Evolutionary conservation across 345 rosid genomes (phyloP).

Genomic region (Lumnitzera racemosa): DNA sequence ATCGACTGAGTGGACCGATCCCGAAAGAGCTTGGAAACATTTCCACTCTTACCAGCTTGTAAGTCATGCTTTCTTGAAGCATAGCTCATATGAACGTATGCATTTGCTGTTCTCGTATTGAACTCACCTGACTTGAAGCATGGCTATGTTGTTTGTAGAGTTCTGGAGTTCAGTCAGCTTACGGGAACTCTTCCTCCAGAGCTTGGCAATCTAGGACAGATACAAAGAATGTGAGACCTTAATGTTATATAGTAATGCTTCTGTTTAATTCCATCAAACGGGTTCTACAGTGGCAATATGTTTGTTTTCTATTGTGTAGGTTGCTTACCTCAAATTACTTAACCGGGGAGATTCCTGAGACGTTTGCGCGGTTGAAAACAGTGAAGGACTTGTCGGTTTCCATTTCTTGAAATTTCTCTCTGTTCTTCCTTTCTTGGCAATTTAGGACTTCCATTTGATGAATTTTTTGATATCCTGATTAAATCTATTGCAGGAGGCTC

Average conservation of each 20-base stretch:
- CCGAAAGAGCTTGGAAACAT: conserved; percentile 12
- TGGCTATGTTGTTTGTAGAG: neutral
- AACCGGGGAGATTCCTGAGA: conserved; percentile 13
- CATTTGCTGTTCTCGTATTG: too few relatives aligned
- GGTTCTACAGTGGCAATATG: neutral
- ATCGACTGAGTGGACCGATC: conserved; percentile 8
- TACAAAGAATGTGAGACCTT: too few relatives aligned
- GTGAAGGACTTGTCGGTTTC: conserved; percentile 3
- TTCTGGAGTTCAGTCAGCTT: conserved; percentile 8
- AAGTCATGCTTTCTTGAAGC: neutral
- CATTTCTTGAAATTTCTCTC: neutral
- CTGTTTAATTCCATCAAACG: neutral
- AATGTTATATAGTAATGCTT: too few relatives aligned
- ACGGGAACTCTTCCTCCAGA: too few relatives aligned
- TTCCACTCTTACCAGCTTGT: conserved; percentile 1
- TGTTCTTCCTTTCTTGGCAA: too few relatives aligned
- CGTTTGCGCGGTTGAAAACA: conserved; percentile 9
- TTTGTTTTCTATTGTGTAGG: conserved; percentile 8
- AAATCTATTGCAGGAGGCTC: conserved; percentile 7
- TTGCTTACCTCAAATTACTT: conserved; percentile 15
- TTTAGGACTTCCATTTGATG: too few relatives aligned
- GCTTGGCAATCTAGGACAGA: too few relatives aligned
- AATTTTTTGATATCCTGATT: neutral
- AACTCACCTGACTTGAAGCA: too few relatives aligned
- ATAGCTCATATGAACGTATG: too few relatives aligned